phyloP scores from a whole-genome alignment of 257 asterid species.

The Salvia miltiorrhiza region DNA sequence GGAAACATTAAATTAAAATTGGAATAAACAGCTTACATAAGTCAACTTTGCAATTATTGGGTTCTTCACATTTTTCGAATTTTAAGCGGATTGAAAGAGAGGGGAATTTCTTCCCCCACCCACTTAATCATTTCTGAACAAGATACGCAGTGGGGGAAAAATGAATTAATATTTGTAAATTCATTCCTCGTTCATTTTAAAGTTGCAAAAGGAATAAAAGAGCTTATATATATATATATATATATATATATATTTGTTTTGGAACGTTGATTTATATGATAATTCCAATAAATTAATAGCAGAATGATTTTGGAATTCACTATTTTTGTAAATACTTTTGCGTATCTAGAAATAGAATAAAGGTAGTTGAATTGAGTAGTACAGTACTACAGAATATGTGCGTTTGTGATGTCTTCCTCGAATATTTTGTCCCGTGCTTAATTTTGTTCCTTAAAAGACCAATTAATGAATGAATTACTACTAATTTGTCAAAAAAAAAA shows the following conservation, averaged over 20 bases:
- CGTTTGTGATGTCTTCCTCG: neutral
- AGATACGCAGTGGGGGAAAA: constrained; percentile 11
- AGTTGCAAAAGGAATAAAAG: neutral
- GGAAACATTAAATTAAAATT: too few species aligned
- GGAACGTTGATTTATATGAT: neutral
- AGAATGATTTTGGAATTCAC: neutral
- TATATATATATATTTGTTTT: too few species aligned
- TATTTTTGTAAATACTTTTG: neutral
- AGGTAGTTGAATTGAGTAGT: neutral
- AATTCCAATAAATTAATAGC: neutral
- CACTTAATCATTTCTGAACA: too few species aligned
- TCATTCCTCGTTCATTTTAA: neutral
- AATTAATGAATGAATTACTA: too few species aligned
- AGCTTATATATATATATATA: too few species aligned
- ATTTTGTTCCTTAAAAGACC: neutral
- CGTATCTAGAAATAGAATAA: constrained; percentile 15
- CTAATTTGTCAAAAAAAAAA: too few species aligned
- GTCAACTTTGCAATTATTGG: constrained; percentile 19
- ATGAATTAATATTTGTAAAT: neutral
- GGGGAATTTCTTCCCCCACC: neutral
- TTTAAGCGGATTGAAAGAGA: neutral
- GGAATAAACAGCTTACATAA: too few species aligned
- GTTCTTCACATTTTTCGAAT: neutral
- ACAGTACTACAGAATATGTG: constrained; percentile 15
- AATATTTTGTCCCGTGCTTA: neutral